phyloP scores from a whole-genome alignment of 1,284 basidiomycete genomes.

The Ceratobasidium sp. region DNA sequence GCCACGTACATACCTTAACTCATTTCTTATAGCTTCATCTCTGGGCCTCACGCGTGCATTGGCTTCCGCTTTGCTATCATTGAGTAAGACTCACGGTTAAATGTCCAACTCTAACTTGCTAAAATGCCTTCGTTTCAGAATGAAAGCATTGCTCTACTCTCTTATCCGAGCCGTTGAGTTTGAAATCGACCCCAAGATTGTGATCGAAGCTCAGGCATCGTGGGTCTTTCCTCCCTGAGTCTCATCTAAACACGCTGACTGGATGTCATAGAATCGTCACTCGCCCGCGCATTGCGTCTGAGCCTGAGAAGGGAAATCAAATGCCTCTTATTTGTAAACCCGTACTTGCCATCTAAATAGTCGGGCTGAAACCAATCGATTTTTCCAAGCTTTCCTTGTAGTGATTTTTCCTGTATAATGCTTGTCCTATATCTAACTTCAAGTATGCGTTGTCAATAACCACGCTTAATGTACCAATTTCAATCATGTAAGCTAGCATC shows the following conservation, averaged over 20 bases:
- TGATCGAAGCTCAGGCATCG: slow-evolving; percentile 26
- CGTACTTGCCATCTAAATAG: neutral
- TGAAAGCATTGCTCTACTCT: slow-evolving; percentile 34
- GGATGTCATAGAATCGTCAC: slow-evolving; percentile 34
- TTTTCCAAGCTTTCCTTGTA: too few relatives aligned
- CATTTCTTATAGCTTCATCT: slow-evolving; percentile 52
- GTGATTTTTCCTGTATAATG: too few relatives aligned
- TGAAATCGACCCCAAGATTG: slow-evolving; percentile 32
- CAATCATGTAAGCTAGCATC: too few relatives aligned
- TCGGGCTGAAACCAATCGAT: too few relatives aligned
- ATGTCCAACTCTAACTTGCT: neutral
- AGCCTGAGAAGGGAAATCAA: slow-evolving; percentile 42
- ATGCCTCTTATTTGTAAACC: slow-evolving; percentile 40
- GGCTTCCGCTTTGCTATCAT: slow-evolving; percentile 78
- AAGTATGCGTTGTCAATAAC: too few relatives aligned
- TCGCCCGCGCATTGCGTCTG: slow-evolving; percentile 33
- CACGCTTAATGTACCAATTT: too few relatives aligned
- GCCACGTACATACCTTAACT: neutral
- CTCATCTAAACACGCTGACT: neutral
- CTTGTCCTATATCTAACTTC: too few relatives aligned
- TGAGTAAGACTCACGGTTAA: slow-evolving; percentile 63
- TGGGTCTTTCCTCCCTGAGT: neutral
- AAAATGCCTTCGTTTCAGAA: neutral
- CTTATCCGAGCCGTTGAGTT: slow-evolving; percentile 35
- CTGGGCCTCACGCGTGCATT: slow-evolving; percentile 64